These are phyloP conservation scores for Colletotrichum trifolii DNA, from an alignment of 2,329 filamentous ascomycete genomes.

Conservation along the genomic window DNA sequence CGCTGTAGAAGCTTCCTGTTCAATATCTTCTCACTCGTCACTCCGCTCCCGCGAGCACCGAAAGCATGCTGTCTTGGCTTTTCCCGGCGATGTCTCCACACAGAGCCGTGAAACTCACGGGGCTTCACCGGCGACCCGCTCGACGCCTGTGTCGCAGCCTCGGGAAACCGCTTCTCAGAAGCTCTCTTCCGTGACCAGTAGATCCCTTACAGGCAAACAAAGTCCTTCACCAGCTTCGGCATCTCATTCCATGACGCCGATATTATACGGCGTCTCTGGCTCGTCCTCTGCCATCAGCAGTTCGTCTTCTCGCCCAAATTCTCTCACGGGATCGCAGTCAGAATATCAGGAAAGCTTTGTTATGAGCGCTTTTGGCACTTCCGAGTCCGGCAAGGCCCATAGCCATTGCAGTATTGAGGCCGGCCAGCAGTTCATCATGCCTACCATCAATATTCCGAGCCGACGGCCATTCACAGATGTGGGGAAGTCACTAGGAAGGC, in stretches of 20 bases:
- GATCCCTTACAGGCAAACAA: slow-evolving; percentile 3
- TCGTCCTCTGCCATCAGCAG: slow-evolving; percentile 58
- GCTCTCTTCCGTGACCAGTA: slow-evolving; percentile 18
- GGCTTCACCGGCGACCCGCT: slow-evolving; percentile 16
- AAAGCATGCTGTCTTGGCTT: slow-evolving; percentile 40
- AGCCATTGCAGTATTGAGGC: slow-evolving; percentile 55
- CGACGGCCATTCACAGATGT: slow-evolving; percentile 89
- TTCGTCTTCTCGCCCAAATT: slow-evolving; percentile 63
- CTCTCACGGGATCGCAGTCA: slow-evolving; percentile 60
- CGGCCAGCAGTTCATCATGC: slow-evolving; percentile 93
- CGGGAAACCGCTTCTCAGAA: slow-evolving; percentile 14
- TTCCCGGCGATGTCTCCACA: slow-evolving; percentile 1
- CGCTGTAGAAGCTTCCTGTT: slow-evolving; percentile 54
- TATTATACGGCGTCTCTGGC: slow-evolving; percentile 53
- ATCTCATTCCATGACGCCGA: slow-evolving; percentile 59
- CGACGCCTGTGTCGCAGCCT: slow-evolving; percentile 40
- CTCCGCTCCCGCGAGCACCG: slow-evolving; percentile 45
- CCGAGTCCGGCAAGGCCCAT: slow-evolving; percentile 23
- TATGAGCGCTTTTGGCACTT: slow-evolving; percentile 37
- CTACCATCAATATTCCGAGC: slow-evolving; percentile 90
- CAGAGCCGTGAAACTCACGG: slow-evolving; percentile 19
- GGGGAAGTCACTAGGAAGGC: slow-evolving; percentile 83
- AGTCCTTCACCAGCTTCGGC: slow-evolving; percentile 38
- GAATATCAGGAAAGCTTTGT: slow-evolving; percentile 49
- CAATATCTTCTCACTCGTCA: slow-evolving; percentile 39